phyloP scores from a whole-genome alignment of 768 basidiomycete species.

The Dacryopinax spathularia region DNA sequence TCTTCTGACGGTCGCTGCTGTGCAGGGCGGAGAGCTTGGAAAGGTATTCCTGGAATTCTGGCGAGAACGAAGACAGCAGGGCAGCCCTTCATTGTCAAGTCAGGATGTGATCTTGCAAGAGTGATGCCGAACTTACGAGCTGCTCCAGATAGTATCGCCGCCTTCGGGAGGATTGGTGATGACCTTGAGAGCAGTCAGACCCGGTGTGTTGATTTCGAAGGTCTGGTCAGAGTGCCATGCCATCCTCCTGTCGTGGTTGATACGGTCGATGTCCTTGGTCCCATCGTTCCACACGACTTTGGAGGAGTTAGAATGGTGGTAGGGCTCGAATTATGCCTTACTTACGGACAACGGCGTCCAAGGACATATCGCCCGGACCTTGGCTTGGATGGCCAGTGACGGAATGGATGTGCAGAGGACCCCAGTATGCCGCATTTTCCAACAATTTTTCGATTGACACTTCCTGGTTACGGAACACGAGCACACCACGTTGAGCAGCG shows the following conservation, averaged over 20 bases:
- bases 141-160: slow-evolving; percentile 17
- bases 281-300: slow-evolving; percentile 3
- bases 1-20: slow-evolving; percentile 21
- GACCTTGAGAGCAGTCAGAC: slow-evolving; percentile 23
- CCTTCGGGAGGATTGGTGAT: slow-evolving; percentile 23
- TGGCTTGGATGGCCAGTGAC: slow-evolving; percentile 22
- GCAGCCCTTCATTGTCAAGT: slow-evolving; percentile 11
- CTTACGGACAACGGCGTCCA: neutral
- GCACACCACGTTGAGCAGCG: neutral
- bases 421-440: neutral
- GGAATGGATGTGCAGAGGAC: slow-evolving; percentile 21
- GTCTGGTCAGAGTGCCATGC: slow-evolving; percentile 18
- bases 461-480: slow-evolving; percentile 4
- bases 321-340: neutral
- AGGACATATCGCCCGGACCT: neutral
- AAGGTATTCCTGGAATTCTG: slow-evolving; percentile 17
- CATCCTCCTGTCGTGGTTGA: neutral
- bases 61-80: slow-evolving; percentile 21
- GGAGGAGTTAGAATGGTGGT: slow-evolving; percentile 13
- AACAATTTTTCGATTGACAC: neutral
- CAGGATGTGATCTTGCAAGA: neutral
- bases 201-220: slow-evolving; percentile 24
- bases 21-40: slow-evolving; percentile 19
- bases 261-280: neutral
- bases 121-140: neutral